Evolutionary conservation across 495 filamentous ascomycete species (phyloP), one percentile per base, ranked within the genome.

Genomic region (Hypoxylon intermedium): DNA sequence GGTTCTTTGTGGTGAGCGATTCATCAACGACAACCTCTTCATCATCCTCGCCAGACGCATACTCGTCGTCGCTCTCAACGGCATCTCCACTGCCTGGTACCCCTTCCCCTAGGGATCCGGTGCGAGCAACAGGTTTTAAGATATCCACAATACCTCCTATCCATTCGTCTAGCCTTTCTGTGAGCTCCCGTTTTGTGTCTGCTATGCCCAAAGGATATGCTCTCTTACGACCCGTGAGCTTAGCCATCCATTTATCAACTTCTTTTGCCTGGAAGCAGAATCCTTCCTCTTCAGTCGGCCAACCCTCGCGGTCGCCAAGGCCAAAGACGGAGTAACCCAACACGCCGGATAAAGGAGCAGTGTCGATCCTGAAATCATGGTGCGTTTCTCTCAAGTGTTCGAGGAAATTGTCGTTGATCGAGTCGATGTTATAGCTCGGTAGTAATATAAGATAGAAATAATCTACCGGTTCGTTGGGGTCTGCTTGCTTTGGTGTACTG

Each of bases 281-380:
- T 0, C 93, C 93, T 61, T 95, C 90, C 51, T 89, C 87, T 66
- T 93, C 91, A 0, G 87, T 90, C 1, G 91, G 89, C 93, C 93
- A 98, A 38, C 88, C 91, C 69, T 93, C 89, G 51, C 83, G 84
- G 69, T 98, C 93, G 15, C 93, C 93, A 63, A 97, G 87, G 0
- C 93, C 93, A 78, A 97, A 97, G 1, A 98, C 93, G 0, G 89
- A 89, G 67, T 95, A 98, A 9, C 93, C 93, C 3, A 91, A 77
- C 33, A 97, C 74, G 7, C 75, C 75, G 0, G 87, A 87, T 36
- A 98, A 72, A 0, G 94, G 88, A 1, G 89, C 87, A 0, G 92
- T 96, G 70, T 97, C 92, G 56, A 98, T 94, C 15, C 93, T 86
- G 75, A 97, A 97, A 72, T 98, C 93, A 74, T 97, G 82, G 67